Percentiles rank a stretch among this genome's conserved stretches.
These are phyloP conservation scores for Rhodotorula glutinis DNA, from an alignment of 1,284 basidiomycete genomes.

Conservation along the genomic window DNA sequence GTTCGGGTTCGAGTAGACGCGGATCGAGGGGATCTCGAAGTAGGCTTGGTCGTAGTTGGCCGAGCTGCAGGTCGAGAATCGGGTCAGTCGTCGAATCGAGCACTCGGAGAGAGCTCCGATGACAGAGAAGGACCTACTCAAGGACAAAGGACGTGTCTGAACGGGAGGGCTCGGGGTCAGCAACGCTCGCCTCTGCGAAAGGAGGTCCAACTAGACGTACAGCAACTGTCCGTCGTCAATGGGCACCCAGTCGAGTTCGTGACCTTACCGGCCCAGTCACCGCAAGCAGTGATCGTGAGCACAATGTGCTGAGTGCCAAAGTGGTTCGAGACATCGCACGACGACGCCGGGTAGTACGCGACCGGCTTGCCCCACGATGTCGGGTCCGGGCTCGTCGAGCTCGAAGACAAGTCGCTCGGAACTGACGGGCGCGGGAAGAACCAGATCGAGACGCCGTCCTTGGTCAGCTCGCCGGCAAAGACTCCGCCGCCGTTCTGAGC, in stretches of 20 bases:
- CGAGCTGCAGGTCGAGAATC: neutral
- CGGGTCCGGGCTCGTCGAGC: constrained; percentile 26
- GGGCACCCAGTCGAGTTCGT: constrained; percentile 30
- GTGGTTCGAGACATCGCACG: constrained; percentile 21
- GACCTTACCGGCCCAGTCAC: constrained; percentile 34
- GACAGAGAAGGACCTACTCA: constrained; percentile 11
- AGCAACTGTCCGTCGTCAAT: constrained; percentile 26
- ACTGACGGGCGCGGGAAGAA: constrained; percentile 32
- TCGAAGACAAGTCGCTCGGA: constrained; percentile 24
- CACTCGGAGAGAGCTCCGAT: too few relatives aligned
- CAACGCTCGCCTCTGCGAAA: neutral
- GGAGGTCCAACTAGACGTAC: neutral
- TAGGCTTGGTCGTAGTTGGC: constrained; percentile 35
- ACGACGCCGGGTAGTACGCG: constrained; percentile 14
- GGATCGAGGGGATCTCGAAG: constrained; percentile 35
- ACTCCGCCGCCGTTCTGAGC: constrained; percentile 44
- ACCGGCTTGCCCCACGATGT: constrained; percentile 27
- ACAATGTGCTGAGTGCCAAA: constrained; percentile 33
- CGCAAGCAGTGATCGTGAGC: constrained; percentile 35
- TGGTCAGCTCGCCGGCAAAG: constrained; percentile 30
- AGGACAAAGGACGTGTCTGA: constrained; percentile 30
- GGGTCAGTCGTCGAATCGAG: neutral
- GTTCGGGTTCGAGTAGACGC: constrained; percentile 28
- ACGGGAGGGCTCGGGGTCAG: neutral
- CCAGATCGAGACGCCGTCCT: constrained; percentile 37